Percentiles rank a stretch among this genome's conserved stretches.
These are phyloP conservation scores for Globisporangium radiosum DNA, from an alignment of 352 stramenopile genomes.

Conservation along the genomic window DNA sequence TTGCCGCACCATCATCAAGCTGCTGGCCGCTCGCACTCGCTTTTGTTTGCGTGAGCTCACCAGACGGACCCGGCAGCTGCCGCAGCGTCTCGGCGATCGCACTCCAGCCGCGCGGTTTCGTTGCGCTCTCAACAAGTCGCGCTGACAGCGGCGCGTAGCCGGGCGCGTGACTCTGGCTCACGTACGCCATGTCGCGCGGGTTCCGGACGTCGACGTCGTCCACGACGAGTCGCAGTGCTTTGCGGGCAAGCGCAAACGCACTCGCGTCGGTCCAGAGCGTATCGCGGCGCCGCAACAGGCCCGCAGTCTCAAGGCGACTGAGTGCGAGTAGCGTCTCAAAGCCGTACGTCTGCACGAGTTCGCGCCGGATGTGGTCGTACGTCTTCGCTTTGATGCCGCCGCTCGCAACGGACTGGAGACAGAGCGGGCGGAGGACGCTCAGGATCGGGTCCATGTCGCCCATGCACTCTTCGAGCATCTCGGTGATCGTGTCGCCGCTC, in stretches of 20 bases:
- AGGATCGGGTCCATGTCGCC: constrained; percentile 89
- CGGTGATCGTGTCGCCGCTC: constrained; percentile 93
- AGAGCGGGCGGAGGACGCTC: constrained; percentile 89
- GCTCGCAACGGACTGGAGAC: constrained; percentile 90
- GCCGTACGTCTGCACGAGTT: constrained; percentile 96
- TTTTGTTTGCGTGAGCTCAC: constrained; percentile 63
- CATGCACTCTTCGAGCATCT: constrained; percentile 95
- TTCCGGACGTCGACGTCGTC: constrained; percentile 91
- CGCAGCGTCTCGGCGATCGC: constrained; percentile 78
- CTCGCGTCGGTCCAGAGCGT: constrained; percentile 79
- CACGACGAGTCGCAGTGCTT: constrained; percentile 93
- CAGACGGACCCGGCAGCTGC: constrained; percentile 70
- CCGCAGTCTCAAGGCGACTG: constrained; percentile 91
- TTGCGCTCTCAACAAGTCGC: constrained; percentile 88
- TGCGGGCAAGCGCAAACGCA: constrained; percentile 82
- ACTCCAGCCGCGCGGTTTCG: constrained; percentile 71
- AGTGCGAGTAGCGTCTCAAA: constrained; percentile 94
- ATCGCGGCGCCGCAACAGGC: constrained; percentile 87
- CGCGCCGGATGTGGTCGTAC: constrained; percentile 91
- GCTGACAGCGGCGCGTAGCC: constrained; percentile 94
- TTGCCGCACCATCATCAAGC: constrained; percentile 5
- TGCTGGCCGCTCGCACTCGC: constrained; percentile 6
- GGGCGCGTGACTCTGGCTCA: constrained; percentile 62
- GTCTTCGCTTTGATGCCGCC: constrained; percentile 92
- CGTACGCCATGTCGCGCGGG: constrained; percentile 93